Percentiles rank a stretch among this genome's conserved stretches.
Evolutionary conservation across 805 yeast genomes (phyloP).

Genomic region (Priceomyces haplophilus): DNA sequence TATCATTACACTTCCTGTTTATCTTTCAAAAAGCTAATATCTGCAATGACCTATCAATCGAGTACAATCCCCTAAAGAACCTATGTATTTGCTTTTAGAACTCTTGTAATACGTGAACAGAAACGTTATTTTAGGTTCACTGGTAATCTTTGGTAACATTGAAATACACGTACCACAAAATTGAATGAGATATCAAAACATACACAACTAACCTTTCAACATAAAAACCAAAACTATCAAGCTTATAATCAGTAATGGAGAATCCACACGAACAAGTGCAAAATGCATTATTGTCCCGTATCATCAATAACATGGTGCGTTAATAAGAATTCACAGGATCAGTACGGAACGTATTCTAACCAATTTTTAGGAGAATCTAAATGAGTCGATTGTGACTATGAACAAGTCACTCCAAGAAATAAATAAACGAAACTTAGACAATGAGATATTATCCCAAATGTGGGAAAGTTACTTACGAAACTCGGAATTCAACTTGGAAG

Average conservation of each 20-base stretch:
- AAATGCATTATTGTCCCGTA: constrained; percentile 68
- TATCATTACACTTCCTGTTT: background rate
- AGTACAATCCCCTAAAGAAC: too few relatives aligned
- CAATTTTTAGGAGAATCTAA: constrained; percentile 56
- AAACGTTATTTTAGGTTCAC: too few relatives aligned
- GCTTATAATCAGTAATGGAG: constrained; percentile 49
- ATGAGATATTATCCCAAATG: constrained; percentile 70
- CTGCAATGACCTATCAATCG: too few relatives aligned
- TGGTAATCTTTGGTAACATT: too few relatives aligned
- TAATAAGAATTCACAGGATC: background rate
- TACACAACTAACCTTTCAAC: background rate
- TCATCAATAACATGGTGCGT: constrained; percentile 73
- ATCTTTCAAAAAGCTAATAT: too few relatives aligned
- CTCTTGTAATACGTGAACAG: too few relatives aligned
- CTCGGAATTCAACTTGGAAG: constrained; percentile 64
- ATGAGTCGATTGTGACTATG: constrained; percentile 63
- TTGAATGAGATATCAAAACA: background rate
- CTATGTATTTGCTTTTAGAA: too few relatives aligned
- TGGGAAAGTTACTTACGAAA: constrained; percentile 76
- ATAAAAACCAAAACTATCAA: background rate
- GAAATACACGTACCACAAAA: background rate
- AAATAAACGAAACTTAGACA: constrained; percentile 62
- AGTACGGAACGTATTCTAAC: constrained; percentile 2
- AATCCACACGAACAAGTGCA: constrained; percentile 86
- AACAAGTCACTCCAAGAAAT: constrained; percentile 61